phyloP scores from a whole-genome alignment of 2,329 filamentous ascomycete species.

The Elsinoe necatrix region DNA sequence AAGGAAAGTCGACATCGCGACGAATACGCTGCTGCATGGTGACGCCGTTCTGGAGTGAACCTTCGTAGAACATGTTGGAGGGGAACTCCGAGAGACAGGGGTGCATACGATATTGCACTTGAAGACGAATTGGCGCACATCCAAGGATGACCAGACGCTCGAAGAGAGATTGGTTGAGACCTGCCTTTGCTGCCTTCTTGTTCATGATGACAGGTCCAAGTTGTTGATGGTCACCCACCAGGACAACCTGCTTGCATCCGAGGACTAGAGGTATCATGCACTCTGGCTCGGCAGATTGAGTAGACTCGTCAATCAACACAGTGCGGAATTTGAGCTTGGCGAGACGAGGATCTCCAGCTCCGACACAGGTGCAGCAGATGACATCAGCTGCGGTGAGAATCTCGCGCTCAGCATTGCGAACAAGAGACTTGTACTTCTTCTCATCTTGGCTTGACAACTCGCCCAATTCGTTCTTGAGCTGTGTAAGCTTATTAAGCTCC shows the following conservation, averaged over 20 bases:
- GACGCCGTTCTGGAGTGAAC: slow-evolving; percentile 91
- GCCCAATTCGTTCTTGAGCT: slow-evolving; percentile 83
- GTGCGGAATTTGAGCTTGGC: slow-evolving; percentile 98
- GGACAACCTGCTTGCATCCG: slow-evolving; percentile 97
- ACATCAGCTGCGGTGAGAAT: slow-evolving; percentile 94
- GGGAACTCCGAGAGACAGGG: slow-evolving; percentile 94
- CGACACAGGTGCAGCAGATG: slow-evolving; percentile 97
- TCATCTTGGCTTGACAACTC: slow-evolving; percentile 93
- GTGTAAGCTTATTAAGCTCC: slow-evolving; percentile 83
- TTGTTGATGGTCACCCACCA: slow-evolving; percentile 97
- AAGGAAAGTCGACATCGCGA: slow-evolving; percentile 93
- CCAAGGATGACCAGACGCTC: slow-evolving; percentile 91
- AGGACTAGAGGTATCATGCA: slow-evolving; percentile 98
- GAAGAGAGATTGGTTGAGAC: slow-evolving; percentile 95
- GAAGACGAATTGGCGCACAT: slow-evolving; percentile 81
- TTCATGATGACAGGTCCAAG: slow-evolving; percentile 99
- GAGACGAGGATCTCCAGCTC: slow-evolving; percentile 88
- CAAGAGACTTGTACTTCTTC: slow-evolving; percentile 96
- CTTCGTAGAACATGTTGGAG: slow-evolving; percentile 99
- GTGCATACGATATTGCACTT: slow-evolving; percentile 98
- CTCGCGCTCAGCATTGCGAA: slow-evolving; percentile 85
- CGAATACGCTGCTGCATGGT: slow-evolving; percentile 81
- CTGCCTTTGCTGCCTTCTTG: slow-evolving; percentile 97
- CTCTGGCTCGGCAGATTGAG: slow-evolving; percentile 94
- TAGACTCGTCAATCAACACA: slow-evolving; percentile 95